Evolutionary conservation across 73 alveolate species (phyloP), one percentile per base, ranked within the genome.

Genomic region (Blepharisma stoltei): DNA sequence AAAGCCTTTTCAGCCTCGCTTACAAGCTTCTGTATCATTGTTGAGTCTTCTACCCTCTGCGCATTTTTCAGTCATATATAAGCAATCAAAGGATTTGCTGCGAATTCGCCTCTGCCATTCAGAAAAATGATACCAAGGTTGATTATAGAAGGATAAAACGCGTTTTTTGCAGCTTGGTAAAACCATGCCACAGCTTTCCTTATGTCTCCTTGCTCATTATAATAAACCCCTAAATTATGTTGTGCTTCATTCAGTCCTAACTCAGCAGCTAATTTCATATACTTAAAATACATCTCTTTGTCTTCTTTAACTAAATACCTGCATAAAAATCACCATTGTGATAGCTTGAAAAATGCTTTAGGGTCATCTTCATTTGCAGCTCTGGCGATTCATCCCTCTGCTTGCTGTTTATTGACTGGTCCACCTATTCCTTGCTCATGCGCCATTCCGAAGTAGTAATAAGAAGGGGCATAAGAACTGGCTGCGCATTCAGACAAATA

Each of bases 81-180:
- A 46, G 79, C 79, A 69, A 43, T 20, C 60, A 38, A 37, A 43
- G 79, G 79, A 69, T 69, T 69, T 37, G 46, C 65, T 43, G n/a
- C 11, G 3, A 69, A 7, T 14, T 37, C 25, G 1, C 41, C 60
- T 11, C 5, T 69, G n/a, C 79, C 79, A 9, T 25, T 38, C 11
- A 69, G 79, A n/a, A 38, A 69, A 5, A 69, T 69, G 4, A n/a
- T 38, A 1, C 67, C 79, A 44, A 69, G 27, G 27, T 69, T 69
- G n/a, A 69, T 43, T 43, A 69, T 69, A 11, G 79, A 69, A 38
- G 79, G 79, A 18, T 14, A 38, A 69, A 69, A 69, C 32, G 11
- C 41, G 43, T 69, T 9, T n/a, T 44, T 9, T 0, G 46, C 79
- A 9, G 79, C 79, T 18, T 69, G n/a, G 11, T 14, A 69, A 69